These are phyloP conservation scores for Plasmopara viticola DNA, from an alignment of 352 stramenopile genomes.

Conservation along the genomic window DNA sequence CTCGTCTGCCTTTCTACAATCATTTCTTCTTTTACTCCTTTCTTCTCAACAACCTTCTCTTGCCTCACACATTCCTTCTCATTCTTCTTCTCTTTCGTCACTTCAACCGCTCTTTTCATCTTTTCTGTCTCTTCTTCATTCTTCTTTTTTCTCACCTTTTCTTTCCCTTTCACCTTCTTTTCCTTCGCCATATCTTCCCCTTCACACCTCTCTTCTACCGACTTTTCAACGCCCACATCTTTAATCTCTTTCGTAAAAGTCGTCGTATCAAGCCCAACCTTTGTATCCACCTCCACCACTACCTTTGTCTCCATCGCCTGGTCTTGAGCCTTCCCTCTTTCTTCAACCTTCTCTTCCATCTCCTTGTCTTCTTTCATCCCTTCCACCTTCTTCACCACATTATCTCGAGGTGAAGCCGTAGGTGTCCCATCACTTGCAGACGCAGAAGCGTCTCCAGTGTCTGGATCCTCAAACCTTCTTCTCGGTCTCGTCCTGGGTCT, in stretches of 20 bases:
- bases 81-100: constrained; percentile 4
- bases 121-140: not conserved
- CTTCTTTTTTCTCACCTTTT: constrained; percentile 1
- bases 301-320: not conserved
- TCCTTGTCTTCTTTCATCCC: not conserved
- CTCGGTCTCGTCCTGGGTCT: constrained; percentile 23
- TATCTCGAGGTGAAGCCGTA: constrained; percentile 16
- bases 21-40: too few species aligned
- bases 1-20: too few species aligned
- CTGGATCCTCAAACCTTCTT: constrained; percentile 29
- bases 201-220: too few species aligned
- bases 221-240: too few species aligned
- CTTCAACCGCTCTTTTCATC: constrained; percentile 5
- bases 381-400: not conserved
- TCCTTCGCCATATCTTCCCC: not conserved
- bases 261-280: too few species aligned
- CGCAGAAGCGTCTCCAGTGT: constrained; percentile 16
- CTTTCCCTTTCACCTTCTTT: constrained; percentile 2
- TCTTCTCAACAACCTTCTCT: too few species aligned
- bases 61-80: not conserved
- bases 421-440: constrained; percentile 22
- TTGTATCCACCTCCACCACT: too few species aligned
- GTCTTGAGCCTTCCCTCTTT: constrained; percentile 7
- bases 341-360: constrained; percentile 2
- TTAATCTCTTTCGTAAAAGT: too few species aligned